phyloP scores from a whole-genome alignment of 2,329 filamentous ascomycete species.

The Trichoderma atroviride region DNA sequence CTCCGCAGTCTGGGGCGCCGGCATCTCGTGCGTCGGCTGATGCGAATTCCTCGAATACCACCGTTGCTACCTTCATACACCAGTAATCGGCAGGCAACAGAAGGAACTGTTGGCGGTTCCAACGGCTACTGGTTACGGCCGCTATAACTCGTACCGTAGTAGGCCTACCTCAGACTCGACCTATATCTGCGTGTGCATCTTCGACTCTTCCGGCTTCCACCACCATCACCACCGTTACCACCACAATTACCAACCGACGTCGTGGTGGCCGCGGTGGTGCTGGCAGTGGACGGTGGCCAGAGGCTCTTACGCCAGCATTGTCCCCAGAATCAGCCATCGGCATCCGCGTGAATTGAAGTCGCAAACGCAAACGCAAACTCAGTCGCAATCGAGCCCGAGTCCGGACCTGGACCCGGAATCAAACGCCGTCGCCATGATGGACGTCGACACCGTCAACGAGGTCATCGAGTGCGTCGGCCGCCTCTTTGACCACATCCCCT shows the following conservation, averaged over 20 bases:
- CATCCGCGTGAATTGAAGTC: background rate
- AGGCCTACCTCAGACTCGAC: background rate
- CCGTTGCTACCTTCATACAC: too few species aligned
- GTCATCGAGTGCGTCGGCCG: constrained; percentile 46
- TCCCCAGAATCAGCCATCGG: constrained; percentile 29
- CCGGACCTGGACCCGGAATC: background rate
- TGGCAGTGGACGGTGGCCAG: constrained; percentile 11
- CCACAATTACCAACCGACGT: background rate
- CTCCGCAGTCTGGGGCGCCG: constrained; percentile 6
- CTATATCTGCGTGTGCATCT: background rate
- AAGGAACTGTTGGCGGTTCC: background rate
- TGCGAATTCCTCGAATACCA: background rate
- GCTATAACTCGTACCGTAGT: background rate
- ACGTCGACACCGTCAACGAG: constrained; percentile 38
- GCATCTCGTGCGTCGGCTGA: constrained; percentile 11
- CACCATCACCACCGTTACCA: background rate
- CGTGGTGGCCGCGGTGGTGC: constrained; percentile 18
- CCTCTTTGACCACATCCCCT: constrained; percentile 48
- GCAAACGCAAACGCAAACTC: background rate
- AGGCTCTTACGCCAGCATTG: constrained; percentile 5
- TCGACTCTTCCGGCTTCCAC: background rate
- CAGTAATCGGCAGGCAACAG: background rate
- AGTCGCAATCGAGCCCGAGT: background rate
- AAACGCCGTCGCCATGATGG: constrained; percentile 31
- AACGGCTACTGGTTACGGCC: background rate